Percentiles rank a stretch among this genome's conserved stretches.
Conservation (phyloP, 768 basidiomycete species). For the Termitomyces sp. region DNA sequence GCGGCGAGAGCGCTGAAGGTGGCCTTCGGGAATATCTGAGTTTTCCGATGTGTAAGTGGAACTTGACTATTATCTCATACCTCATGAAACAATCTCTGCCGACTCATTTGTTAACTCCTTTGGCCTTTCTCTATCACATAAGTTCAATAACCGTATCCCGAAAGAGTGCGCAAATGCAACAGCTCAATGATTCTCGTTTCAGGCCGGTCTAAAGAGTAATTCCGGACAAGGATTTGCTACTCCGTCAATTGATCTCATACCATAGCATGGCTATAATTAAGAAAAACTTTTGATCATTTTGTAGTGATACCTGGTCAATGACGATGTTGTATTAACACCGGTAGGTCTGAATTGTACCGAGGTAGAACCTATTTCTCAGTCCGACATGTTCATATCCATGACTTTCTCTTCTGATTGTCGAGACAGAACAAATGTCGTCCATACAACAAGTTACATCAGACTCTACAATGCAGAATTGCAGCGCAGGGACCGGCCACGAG, state of each 20-base stretch:
- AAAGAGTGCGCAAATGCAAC: neutral
- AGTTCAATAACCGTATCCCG: neutral
- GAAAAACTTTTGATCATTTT: too few species aligned
- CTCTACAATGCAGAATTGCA: slow-evolving; percentile 50
- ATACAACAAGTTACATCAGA: slow-evolving; percentile 47
- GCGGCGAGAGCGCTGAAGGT: slow-evolving; percentile 1
- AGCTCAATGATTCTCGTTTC: neutral
- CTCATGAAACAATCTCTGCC: neutral
- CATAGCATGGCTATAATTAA: too few species aligned
- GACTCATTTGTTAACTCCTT: neutral
- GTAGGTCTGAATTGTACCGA: too few species aligned
- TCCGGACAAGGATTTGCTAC: too few species aligned
- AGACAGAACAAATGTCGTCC: too few species aligned
- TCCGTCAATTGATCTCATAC: too few species aligned
- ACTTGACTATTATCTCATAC: neutral
- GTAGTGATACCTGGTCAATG: too few species aligned
- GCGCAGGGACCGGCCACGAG: slow-evolving; percentile 46
- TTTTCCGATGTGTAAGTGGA: neutral
- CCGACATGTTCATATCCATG: too few species aligned
- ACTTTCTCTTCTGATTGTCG: too few species aligned
- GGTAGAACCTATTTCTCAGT: slow-evolving; percentile 23
- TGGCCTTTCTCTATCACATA: too few species aligned
- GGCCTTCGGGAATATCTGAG: neutral
- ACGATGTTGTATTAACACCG: neutral
- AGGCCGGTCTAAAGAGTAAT: too few species aligned